phyloP scores from a whole-genome alignment of 192 early-diverging fungal species.

The Kappamyces sp. region DNA sequence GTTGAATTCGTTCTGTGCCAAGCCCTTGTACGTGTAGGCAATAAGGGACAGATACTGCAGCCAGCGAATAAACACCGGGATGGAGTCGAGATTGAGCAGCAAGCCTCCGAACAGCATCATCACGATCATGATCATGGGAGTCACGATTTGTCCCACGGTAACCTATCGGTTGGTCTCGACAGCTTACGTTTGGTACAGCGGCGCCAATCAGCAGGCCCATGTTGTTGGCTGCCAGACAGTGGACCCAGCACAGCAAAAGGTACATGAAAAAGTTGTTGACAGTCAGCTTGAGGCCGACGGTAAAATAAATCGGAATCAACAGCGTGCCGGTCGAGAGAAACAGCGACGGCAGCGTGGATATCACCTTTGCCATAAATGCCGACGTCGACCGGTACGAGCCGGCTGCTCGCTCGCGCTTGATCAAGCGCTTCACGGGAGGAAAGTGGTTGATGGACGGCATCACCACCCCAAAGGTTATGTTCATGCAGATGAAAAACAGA shows the following conservation, averaged over 20 bases:
- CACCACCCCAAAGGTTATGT: slow-evolving; percentile 50
- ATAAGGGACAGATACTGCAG: slow-evolving; percentile 37
- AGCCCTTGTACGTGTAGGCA: slow-evolving; percentile 37
- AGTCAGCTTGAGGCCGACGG: slow-evolving; percentile 19
- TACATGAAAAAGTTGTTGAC: slow-evolving; percentile 22
- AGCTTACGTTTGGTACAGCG: slow-evolving; percentile 30
- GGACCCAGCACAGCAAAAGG: slow-evolving; percentile 17
- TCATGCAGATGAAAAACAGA: slow-evolving; percentile 57
- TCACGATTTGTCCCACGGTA: slow-evolving; percentile 38
- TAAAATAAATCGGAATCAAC: slow-evolving; percentile 30
- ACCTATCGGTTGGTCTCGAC: neutral
- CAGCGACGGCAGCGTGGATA: slow-evolving; percentile 40
- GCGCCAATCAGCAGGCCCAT: slow-evolving; percentile 38
- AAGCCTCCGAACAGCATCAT: slow-evolving; percentile 45
- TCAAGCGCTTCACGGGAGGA: slow-evolving; percentile 43
- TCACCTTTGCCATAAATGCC: slow-evolving; percentile 58
- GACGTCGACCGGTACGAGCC: slow-evolving; percentile 59
- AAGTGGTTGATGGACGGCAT: slow-evolving; percentile 46
- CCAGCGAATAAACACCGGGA: slow-evolving; percentile 36
- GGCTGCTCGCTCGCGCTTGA: slow-evolving; percentile 61
- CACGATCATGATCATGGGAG: slow-evolving; percentile 35
- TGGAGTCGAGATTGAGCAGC: slow-evolving; percentile 28
- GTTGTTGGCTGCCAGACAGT: slow-evolving; percentile 22
- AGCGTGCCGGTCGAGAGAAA: slow-evolving; percentile 21
- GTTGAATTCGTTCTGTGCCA: slow-evolving; percentile 44